Base-by-base conservation (phyloP, 768 basidiomycete genomes). In the Leucocoprinus sp. region DNA sequence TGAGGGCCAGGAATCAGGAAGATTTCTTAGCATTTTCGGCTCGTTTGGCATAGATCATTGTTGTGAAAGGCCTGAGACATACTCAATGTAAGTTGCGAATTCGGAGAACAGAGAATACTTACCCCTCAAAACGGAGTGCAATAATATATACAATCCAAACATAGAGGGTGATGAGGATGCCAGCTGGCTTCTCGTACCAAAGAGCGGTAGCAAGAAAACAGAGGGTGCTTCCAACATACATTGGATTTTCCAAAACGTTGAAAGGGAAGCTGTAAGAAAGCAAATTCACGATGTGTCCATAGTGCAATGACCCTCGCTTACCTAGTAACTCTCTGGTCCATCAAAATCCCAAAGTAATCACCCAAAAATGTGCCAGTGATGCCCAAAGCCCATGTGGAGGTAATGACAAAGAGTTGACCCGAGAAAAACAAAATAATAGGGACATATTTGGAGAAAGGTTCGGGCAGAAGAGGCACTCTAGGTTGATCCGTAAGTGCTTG, bases 141-240 rank as follows among this genome's bases (percentile, higher is more conserved):
- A 95, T 71, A 41, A 75, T 45, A 61, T 98, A 98, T 34, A 85
- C 80, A 43, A 90, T 62, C 62, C 87, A 88, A 19, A 97, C 90
- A 60, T 88, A 86, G 35, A 74, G 50, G 2, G 89, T 79, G 58
- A 99, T 71, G 45, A 89, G 52, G 18, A 99, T 58, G 0, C 95
- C 95, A 2, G 80, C 85, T 1, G 92, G 93, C 18, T 82, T 74
- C 59, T 89, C 87, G 56, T 81, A 86, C 92, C 91, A 95, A 26
- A 99, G 70, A 0, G 95, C 85, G 1, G 78, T 81, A 17, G 82
- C 93, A 28, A 78, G 65, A 66, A 97, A 97, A 60, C 82, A 88
- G 68, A 99, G 67, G 4, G 92, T 93, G 57, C 85, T 91, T 6
- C 95, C 95, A 37, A 92, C 86, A 59, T 99, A 98, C 95, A 99